Evolutionary conservation across 2,329 filamentous ascomycete genomes (phyloP), one percentile per base, ranked within the genome.

Genomic region (Ophiosphaerella herpotricha): DNA sequence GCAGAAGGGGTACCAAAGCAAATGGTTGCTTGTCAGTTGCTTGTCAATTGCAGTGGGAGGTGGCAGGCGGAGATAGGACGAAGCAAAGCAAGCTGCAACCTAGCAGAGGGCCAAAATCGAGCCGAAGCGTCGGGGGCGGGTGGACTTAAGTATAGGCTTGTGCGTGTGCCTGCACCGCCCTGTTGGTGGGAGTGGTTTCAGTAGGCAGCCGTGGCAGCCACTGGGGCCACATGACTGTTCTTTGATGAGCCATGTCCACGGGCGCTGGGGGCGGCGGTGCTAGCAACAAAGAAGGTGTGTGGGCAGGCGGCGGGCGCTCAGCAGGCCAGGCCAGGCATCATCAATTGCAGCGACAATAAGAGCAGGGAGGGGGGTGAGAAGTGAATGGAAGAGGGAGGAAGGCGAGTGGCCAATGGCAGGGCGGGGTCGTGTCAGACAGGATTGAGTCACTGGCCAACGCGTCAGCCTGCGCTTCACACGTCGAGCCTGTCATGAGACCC

Each of bases 371-470:
- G 18, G 18, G 18, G 33, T 26, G 45, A 60, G 66, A 67, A 67
- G 58, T 53, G 57, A 58, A 58, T 66, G 52, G 67, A 70, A 71
- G 55, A 59, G 56, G 2, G 43, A 50, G 52, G 59, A 65, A 71
- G 68, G 23, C 52, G 55, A 46, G 46, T 52, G 18, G 18, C 18
- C 18, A 56, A 57, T 55, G 50, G 51, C 48, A 55, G 48, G 49
- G 32, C 50, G 44, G 34, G 39, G 37, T 46, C 58, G 55, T 60
- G 60, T 61, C 58, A 61, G 54, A 53, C 51, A 46, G 51, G 57
- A 53, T 60, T 63, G 62, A 65, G 58, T 66, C 62, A 61, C 56
- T 39, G 58, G 18, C 18, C 18, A 21, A 21, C 18, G 18, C 18
- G 18, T 21, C 18, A 21, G 18, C 18, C 18, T 21, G 18, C 18